Conservation (phyloP, 2,329 filamentous ascomycete genomes). For the Penicillium expansum region DNA sequence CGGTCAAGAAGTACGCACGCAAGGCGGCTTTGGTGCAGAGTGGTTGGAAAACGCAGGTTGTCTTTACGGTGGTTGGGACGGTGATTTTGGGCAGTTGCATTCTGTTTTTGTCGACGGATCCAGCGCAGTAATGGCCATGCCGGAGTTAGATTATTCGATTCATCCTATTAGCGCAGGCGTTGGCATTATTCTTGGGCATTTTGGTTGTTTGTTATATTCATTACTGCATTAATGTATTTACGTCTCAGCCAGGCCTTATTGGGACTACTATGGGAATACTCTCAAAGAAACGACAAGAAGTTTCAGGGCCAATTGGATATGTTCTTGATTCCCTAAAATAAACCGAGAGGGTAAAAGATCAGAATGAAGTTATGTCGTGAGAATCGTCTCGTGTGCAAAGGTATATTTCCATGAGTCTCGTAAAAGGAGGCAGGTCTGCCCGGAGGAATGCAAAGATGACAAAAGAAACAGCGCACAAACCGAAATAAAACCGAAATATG, state of each 20-base stretch:
- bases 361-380: not conserved
- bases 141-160: not conserved
- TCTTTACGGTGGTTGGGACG: conserved; percentile 51
- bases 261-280: not conserved
- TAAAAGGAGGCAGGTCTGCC: not conserved
- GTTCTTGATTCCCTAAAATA: not conserved
- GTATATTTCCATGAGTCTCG: conserved; percentile 17
- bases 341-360: not conserved
- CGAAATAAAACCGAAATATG: conserved; percentile 3
- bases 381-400: conserved; percentile 5
- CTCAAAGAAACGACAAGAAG: not conserved
- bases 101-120: conserved; percentile 44
- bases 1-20: conserved; percentile 75
- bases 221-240: not conserved
- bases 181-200: not conserved
- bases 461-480: not conserved
- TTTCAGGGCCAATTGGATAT: not conserved
- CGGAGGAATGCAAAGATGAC: conserved; percentile 11
- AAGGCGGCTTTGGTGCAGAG: conserved; percentile 82
- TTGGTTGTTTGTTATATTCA: not conserved
- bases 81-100: conserved; percentile 47
- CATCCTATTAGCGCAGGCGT: conserved; percentile 2
- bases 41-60: conserved; percentile 86
- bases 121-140: conserved; percentile 19
- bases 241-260: not conserved